A percentile compares a stretch with the other conserved stretches of the same genome.
Evolutionary conservation across 2,329 filamentous ascomycete species (phyloP).

Genomic region (Sporothrix luriei): DNA sequence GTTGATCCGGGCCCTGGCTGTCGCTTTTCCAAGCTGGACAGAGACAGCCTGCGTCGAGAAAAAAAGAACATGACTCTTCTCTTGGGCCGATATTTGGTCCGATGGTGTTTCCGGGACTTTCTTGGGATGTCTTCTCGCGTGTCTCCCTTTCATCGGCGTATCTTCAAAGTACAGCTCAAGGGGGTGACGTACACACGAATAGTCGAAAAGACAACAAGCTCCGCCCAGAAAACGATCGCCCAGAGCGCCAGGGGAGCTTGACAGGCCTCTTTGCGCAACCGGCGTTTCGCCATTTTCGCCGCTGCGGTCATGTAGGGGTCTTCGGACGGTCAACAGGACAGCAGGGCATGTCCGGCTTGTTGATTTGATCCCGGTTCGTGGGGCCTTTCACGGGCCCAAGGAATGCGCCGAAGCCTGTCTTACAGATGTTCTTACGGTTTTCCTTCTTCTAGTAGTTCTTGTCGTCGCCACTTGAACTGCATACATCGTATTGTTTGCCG

Average conservation of each 20-base stretch:
- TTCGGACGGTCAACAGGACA: too few relatives aligned
- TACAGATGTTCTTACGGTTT: too few relatives aligned
- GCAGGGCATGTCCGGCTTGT: neutral
- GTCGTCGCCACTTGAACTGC: neutral
- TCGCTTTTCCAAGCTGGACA: neutral
- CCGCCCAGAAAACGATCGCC: slow-evolving; percentile 9
- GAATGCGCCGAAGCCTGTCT: slow-evolving; percentile 2
- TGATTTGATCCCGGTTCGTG: slow-evolving; percentile 8
- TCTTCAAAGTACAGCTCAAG: neutral
- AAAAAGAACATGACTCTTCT: neutral
- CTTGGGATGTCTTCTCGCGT: too few relatives aligned
- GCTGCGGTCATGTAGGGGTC: too few relatives aligned
- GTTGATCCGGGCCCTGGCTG: neutral
- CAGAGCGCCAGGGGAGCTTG: slow-evolving; percentile 16
- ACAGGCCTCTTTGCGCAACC: slow-evolving; percentile 4
- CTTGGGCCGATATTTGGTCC: neutral
- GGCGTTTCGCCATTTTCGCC: slow-evolving; percentile 17
- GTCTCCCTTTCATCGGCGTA: neutral
- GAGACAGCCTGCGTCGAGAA: neutral
- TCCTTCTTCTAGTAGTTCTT: too few relatives aligned
- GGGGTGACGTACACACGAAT: neutral
- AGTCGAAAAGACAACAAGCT: neutral
- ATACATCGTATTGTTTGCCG: slow-evolving; percentile 5
- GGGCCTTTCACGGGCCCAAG: neutral
- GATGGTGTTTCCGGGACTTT: too few relatives aligned